phyloP scores from a whole-genome alignment of 106 monocot genomes.

The Dendrobium huoshanense region DNA sequence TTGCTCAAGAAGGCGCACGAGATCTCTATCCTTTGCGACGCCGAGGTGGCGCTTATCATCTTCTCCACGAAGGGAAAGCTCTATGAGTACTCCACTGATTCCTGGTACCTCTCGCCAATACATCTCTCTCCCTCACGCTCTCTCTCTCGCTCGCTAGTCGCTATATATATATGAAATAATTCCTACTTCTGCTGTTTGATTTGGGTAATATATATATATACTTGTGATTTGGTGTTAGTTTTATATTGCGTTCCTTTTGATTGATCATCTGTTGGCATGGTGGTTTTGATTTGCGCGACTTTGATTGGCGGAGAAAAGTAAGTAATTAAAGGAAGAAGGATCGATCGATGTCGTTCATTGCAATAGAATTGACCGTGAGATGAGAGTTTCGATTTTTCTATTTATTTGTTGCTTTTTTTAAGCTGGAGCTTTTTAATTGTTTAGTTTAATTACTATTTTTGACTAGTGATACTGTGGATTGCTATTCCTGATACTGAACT shows the following conservation, averaged over 20 bases:
- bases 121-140: background rate
- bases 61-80: constrained; percentile 4
- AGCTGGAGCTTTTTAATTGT: background rate
- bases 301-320: background rate
- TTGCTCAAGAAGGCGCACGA: constrained; percentile 3
- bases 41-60: background rate
- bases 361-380: background rate
- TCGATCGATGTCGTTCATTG: background rate
- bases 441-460: background rate
- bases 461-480: background rate
- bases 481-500: background rate
- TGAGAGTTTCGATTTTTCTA: background rate
- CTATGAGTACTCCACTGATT: constrained; percentile 1
- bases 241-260: background rate
- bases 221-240: background rate
- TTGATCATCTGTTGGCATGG: background rate
- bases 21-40: constrained; percentile 2
- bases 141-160: background rate
- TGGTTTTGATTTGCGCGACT: background rate
- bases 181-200: too few relatives aligned
- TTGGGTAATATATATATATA: background rate
- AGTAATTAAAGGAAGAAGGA: background rate
- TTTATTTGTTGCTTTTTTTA: background rate
- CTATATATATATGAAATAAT: too few relatives aligned
- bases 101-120: background rate